Base-by-base conservation (phyloP, 495 filamentous ascomycete species). In the Hypoxylon trugodes region DNA sequence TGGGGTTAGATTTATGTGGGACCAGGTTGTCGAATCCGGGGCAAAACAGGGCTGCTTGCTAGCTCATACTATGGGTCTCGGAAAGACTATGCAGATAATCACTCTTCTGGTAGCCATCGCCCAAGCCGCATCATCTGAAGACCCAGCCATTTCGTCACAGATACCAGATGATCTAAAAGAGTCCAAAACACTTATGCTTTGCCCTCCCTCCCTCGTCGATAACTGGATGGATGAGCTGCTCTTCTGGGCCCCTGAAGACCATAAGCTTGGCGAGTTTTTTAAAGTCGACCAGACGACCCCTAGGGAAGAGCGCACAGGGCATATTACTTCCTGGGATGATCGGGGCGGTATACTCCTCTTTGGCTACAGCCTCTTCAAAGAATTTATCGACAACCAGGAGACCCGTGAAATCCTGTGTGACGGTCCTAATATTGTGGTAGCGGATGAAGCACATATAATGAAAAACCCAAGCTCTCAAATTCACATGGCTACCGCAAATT, bases 41-140 rank as follows among this genome's bases (percentile, higher is more conserved):
- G 71, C 69, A 2, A 77, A 77, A 19, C 86, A 90, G 70, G 93
- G 93, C 4, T 96, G 91, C 66, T 78, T 97, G 2, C 82, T 98
- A 24, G 91, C 93, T 1, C 93, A 97, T 70, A 91, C 91, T 1
- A 96, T 96, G 94, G 93, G 93, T 1, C 74, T 98, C 12, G 93
- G 93, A 10, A 98, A 98, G 74, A 96, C 94, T 0, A 90, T 96
- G 85, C 94, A 97, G 76, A 84, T 85, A 1, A 91, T 97, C 59
- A 88, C 91, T 0, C 74, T 97, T 32, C 80, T 97, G 1, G 80
- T 89, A 3, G 89, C 92, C 12, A 85, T 97, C 52, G 79, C 86
- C 5, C 79, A 87, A 57, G 84, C 92, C 1, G 79, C 87, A 16
- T 56, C 66, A 10, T 93, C 90, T 0, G 26, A 72, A 1, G 81